A percentile compares a stretch with the other conserved stretches of the same genome.
Conservation (phyloP, 306 rosid species). For the Cotoneaster glaucophyllus region DNA sequence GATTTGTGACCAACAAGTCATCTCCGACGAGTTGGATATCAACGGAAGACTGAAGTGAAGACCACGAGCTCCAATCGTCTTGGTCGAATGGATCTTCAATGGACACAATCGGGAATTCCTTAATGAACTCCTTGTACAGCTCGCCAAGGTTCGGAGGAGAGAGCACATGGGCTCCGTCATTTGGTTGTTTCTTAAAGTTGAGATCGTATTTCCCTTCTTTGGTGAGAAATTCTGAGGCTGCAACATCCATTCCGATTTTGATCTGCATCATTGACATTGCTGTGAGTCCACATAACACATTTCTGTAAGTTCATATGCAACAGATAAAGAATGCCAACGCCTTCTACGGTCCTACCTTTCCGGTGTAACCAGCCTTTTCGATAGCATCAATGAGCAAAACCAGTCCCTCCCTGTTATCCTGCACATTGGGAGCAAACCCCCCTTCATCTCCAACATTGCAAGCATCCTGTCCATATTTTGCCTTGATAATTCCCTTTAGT, state of each 20-base stretch:
- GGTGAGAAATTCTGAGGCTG: slow-evolving; percentile 89
- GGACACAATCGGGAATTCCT: slow-evolving; percentile 90
- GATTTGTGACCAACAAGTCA: slow-evolving; percentile 94
- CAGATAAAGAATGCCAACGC: not conserved
- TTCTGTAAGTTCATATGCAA: slow-evolving; percentile 6
- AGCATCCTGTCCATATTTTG: slow-evolving; percentile 97
- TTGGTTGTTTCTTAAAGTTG: slow-evolving; percentile 88
- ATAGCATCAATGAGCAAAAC: slow-evolving; percentile 92
- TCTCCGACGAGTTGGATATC: slow-evolving; percentile 95
- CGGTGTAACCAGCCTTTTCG: slow-evolving; percentile 95
- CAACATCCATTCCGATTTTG: slow-evolving; percentile 99
- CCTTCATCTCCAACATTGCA: slow-evolving; percentile 99
- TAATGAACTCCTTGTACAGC: slow-evolving; percentile 69
- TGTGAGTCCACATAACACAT: slow-evolving; percentile 1
- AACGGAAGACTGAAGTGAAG: slow-evolving; percentile 78
- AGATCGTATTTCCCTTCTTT: slow-evolving; percentile 80
- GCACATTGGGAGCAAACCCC: slow-evolving; percentile 98
- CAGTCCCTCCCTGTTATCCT: slow-evolving; percentile 92
- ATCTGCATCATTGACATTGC: slow-evolving; percentile 50
- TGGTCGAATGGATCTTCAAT: slow-evolving; percentile 99
- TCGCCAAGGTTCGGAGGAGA: slow-evolving; percentile 72
- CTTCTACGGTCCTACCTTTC: slow-evolving; percentile 50
- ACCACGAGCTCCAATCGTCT: slow-evolving; percentile 98
- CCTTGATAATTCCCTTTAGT: slow-evolving; percentile 90
- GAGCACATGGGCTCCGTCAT: slow-evolving; percentile 80